Evolutionary conservation across 441 rosid genomes (phyloP).

Genomic region (Euphorbia celastroides): DNA sequence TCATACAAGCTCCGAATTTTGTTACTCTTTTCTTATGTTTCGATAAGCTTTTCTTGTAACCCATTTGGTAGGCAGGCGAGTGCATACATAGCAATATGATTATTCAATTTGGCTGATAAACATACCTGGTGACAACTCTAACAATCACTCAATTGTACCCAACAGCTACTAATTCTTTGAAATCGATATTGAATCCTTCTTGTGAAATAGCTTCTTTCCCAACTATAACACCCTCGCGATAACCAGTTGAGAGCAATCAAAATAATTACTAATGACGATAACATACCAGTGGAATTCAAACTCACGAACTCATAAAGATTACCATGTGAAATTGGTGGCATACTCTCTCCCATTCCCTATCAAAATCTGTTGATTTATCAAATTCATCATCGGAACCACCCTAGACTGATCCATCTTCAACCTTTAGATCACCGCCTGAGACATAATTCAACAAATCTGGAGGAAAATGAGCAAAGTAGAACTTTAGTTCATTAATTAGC

Average conservation of each 20-base stretch:
- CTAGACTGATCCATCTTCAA: constrained; percentile 37
- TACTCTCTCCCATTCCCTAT: constrained; percentile 45
- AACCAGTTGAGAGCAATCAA: constrained; percentile 44
- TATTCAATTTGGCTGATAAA: neutral
- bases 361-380: constrained; percentile 29
- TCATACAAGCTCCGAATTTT: constrained; percentile 37
- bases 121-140: constrained; percentile 76
- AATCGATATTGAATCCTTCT: constrained; percentile 73
- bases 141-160: constrained; percentile 70
- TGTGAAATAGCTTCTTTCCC: constrained; percentile 60
- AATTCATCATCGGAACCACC: constrained; percentile 11
- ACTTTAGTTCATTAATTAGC: neutral
- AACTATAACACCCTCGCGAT: constrained; percentile 59
- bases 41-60: constrained; percentile 40
- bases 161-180: constrained; percentile 46
- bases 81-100: constrained; percentile 13
- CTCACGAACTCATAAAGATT: neutral
- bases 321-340: neutral
- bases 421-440: constrained; percentile 19
- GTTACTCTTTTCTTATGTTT: constrained; percentile 42
- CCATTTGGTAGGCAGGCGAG: constrained; percentile 54
- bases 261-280: neutral
- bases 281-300: neutral
- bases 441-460: neutral
- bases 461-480: neutral